Evolutionary conservation across 2,329 filamentous ascomycete species (phyloP), one percentile per base, ranked within the genome.

Genomic region (Paecilomyces formosus): DNA sequence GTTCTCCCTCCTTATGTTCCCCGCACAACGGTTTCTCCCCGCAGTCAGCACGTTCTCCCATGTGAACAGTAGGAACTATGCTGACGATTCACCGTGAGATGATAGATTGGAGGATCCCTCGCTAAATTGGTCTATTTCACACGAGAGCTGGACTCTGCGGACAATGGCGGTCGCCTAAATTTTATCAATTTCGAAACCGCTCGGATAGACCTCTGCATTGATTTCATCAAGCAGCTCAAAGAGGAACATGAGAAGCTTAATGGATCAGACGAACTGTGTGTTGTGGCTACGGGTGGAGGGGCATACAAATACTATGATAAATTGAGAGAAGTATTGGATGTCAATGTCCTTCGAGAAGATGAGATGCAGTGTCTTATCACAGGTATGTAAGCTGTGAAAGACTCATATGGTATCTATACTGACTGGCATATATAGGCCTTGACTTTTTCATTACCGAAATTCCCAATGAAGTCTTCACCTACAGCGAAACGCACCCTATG

Each of bases 391-490:
- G 30, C 15, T 26, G 22, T 7, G 24, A 22, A 18, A 18, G 22
- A 24, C 21, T 33, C 53, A 22, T 26, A n/a, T 22, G 53, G 24
- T 13, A 55, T 5, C 15, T n/a, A 11, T 39, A 22, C 8, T 54
- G 50, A 31, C n/a, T 24, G 28, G n/a, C 56, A 58, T 63, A 58
- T 63, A 12, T 66, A 91, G 92, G 93, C 12, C 86, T 99, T 51
- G 94, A 99, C 73, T 99, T 97, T 78, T 97, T 99, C 81, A 97
- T 97, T 70, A 96, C 91, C 64, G 92, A 97, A 72, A 97, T 99
- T 60, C 94, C 94, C 21, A 86, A 89, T 65, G 94, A 99, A 76
- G 93, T 99, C 57, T 99, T 99, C 70, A 97, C 92, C 21, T 97
- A 97, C 76, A 92, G 89, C 71, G 93, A 96, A 72, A 84, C 85